Percentiles rank a stretch among this genome's conserved stretches.
phyloP scores from a whole-genome alignment of 2,329 filamentous ascomycete genomes.

The Hymenoscyphus infarciens region DNA sequence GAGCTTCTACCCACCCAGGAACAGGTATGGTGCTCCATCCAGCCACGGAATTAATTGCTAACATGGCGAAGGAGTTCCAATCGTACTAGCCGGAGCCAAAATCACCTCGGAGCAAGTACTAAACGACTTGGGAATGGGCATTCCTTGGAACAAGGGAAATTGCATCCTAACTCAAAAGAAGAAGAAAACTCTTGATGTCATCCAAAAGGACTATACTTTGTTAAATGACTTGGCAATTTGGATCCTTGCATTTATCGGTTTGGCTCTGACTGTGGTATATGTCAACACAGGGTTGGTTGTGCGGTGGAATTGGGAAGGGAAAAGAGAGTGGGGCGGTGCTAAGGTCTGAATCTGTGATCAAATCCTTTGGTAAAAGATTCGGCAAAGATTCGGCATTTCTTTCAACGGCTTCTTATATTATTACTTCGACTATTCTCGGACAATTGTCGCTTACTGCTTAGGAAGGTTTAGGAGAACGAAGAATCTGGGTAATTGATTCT shows the following conservation, averaged over 20 bases:
- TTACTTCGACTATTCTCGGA: no score
- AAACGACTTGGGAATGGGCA: slow-evolving; percentile 22
- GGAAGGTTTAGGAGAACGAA: no score
- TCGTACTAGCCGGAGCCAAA: slow-evolving; percentile 66
- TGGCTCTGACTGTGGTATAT: slow-evolving; percentile 18
- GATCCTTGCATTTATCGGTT: slow-evolving; percentile 18
- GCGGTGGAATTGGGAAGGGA: slow-evolving; percentile 24
- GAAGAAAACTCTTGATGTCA: slow-evolving; percentile 24
- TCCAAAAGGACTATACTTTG: slow-evolving; percentile 19
- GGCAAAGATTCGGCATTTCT: no score
- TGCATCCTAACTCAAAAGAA: slow-evolving; percentile 20
- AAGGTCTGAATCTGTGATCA: slow-evolving; percentile 7
- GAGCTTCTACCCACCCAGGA: slow-evolving; percentile 71
- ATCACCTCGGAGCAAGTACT: slow-evolving; percentile 55
- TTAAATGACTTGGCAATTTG: slow-evolving; percentile 25
- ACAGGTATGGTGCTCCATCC: slow-evolving; percentile 46
- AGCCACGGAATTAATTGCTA: background rate
- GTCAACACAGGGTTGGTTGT: slow-evolving; percentile 23
- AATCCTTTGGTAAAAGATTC: no score
- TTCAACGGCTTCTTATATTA: no score
- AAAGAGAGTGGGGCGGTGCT: slow-evolving; percentile 23
- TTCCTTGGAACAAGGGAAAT: slow-evolving; percentile 24
- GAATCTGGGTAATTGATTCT: no score
- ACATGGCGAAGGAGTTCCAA: slow-evolving; percentile 50
- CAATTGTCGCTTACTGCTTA: no score